Evolutionary conservation across 2,329 filamentous ascomycete genomes (phyloP).

Genomic region (Apiospora hydei): DNA sequence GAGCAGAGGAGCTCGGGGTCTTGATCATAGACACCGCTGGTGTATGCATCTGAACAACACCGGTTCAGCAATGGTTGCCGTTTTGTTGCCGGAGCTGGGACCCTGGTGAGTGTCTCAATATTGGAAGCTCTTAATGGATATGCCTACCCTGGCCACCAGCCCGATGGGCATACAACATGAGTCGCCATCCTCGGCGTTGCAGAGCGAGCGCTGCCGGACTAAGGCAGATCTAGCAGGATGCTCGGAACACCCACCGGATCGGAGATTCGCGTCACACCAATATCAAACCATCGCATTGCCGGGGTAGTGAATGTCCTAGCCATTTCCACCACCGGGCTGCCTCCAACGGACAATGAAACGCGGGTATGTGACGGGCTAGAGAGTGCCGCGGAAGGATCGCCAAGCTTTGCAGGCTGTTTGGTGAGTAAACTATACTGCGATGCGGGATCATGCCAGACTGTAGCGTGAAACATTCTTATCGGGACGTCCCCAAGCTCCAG

Average conservation of each 20-base stretch:
- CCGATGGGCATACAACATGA: not conserved
- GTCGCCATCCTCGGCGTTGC: not conserved
- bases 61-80: not conserved
- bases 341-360: slow-evolving; percentile 17
- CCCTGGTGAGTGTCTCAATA: not conserved
- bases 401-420: slow-evolving; percentile 9
- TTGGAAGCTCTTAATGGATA: not conserved
- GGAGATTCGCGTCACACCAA: not conserved
- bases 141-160: slow-evolving; percentile 35
- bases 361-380: not conserved
- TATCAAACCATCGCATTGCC: not conserved
- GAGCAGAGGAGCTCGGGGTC: not conserved
- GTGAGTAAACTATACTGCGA: slow-evolving; percentile 14
- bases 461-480: slow-evolving; percentile 14
- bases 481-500: slow-evolving; percentile 1
- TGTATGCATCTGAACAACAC: not conserved
- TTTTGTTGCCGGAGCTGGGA: not conserved
- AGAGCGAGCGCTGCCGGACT: not conserved
- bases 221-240: not conserved
- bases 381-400: slow-evolving; percentile 6
- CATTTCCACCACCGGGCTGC: not conserved
- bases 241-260: slow-evolving; percentile 2
- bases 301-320: not conserved
- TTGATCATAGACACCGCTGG: not conserved
- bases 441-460: slow-evolving; percentile 1